phyloP scores from a whole-genome alignment of 306 rosid species.

The Prunus campanulata region DNA sequence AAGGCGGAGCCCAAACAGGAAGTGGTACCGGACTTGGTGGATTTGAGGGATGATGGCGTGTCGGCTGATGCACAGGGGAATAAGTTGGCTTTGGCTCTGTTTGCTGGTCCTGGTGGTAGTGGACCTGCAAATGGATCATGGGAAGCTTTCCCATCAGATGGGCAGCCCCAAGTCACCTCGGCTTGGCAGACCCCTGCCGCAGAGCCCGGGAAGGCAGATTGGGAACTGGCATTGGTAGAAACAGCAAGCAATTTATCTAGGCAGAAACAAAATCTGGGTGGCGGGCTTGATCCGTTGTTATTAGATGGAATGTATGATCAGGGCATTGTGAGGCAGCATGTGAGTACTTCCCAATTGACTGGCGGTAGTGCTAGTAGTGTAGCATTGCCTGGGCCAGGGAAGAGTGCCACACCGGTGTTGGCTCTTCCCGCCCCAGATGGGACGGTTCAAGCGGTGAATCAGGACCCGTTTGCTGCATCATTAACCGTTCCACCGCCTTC shows the following conservation, averaged over 20 bases:
- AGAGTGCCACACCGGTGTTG: slow-evolving; percentile 65
- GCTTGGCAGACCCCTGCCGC: slow-evolving; percentile 99
- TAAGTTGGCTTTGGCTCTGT: slow-evolving; percentile 78
- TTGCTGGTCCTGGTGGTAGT: slow-evolving; percentile 69
- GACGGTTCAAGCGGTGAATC: slow-evolving; percentile 75
- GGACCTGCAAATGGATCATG: slow-evolving; percentile 75
- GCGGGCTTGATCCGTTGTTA: slow-evolving; percentile 86
- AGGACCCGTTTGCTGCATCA: slow-evolving; percentile 92
- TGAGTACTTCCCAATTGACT: slow-evolving; percentile 66
- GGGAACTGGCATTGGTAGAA: slow-evolving; percentile 98
- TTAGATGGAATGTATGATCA: slow-evolving; percentile 96
- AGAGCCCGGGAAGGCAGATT: slow-evolving; percentile 83
- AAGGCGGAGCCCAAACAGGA: slow-evolving; percentile 51
- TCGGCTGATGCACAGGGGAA: slow-evolving; percentile 88
- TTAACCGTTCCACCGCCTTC: slow-evolving; percentile 82
- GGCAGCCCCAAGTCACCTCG: slow-evolving; percentile 82
- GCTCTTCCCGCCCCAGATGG: slow-evolving; percentile 99
- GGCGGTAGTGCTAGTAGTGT: slow-evolving; percentile 99
- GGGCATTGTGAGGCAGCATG: slow-evolving; percentile 93
- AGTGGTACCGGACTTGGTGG: slow-evolving; percentile 62
- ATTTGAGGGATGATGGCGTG: slow-evolving; percentile 72
- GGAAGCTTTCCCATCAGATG: slow-evolving; percentile 93
- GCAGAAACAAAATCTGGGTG: slow-evolving; percentile 76
- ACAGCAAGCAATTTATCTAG: slow-evolving; percentile 76
- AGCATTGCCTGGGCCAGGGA: slow-evolving; percentile 80